Evolutionary conservation across 2,329 filamentous ascomycete species (phyloP), one percentile per base, ranked within the genome.

Genomic region (Nothopassalora personata): DNA sequence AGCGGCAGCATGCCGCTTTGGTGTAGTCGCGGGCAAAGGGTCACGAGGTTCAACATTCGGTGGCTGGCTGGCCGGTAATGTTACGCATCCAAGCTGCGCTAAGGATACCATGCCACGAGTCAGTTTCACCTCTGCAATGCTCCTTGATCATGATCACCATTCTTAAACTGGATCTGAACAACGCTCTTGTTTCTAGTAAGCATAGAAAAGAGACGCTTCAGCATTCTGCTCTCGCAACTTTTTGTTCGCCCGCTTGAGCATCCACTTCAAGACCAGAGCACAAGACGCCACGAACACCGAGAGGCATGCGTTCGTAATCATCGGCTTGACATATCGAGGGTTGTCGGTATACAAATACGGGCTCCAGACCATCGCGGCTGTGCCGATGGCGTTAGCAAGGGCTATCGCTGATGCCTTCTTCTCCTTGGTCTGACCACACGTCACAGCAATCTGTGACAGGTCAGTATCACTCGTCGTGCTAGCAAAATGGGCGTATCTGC

Each of bases 321-420:
- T 43, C 13, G 39, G 39, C 39, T 43, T 76, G 0, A 70, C 72
- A 59, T 80, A 81, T 23, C 77, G 71, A 0, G 79, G 79, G 36
- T 68, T 71, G 56, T 80, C 39, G n/a, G 39, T 43, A 18, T 43
- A 43, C 77, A 8, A 61, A 74, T 23, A 75, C 74, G 4, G 77
- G 78, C 77, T 78, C 64, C 79, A 81, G 48, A 81, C 77, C 64
- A 79, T 80, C 1, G 75, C 76, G 13, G 78, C 76, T 63, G 78
- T 78, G 27, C 76, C 77, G 27, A 77, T 74, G 1, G 79, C 78
- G 27, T 79, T 81, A 5, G 79, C 79, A 68, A 81, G 79, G 10
- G 77, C 77, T 8, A 81, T 67, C 1, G 78, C 75, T 15, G 74
- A 75, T 0, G 79, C 78, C 65, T 79, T 80, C 71, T 80, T 80